Base-by-base conservation (phyloP, 768 basidiomycete genomes). In the Pisolithus sp. region DNA sequence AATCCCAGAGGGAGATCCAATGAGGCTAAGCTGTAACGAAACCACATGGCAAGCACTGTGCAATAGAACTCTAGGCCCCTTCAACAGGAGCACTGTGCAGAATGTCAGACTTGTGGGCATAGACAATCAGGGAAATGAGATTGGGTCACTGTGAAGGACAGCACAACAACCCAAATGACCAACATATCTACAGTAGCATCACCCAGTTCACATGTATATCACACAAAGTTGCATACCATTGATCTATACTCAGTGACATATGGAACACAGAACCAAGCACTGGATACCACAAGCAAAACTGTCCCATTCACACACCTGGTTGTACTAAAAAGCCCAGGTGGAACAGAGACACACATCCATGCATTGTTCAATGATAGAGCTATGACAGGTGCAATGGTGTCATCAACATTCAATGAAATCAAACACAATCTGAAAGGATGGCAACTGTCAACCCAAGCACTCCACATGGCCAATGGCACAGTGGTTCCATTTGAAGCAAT, bases 391-490 rank as follows among this genome's bases (percentile, higher is more conserved):
- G 39, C 17, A 17, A 40, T 40, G 39, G 17, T 7, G 7, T 17
- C 17, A 3, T 17, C 39, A 7, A 20, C n/a, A 17, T 40, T 40
- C 39, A 40, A 40, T 17, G 6, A 7, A 20, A 40, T 40, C 12
- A 40, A 40, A 20, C 39, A 15, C 17, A 40, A n/a, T 17, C 39
- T 40, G 17, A 17, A 40, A 7, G 39, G 39, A 7, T 40, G 39
- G 39, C 39, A n/a, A 40, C 39, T 20, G 20, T 40, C 39, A 13
- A 40, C 7, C 17, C 39, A 40, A n/a, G 7, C 39, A 3, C 54
- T 73, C 5, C 40, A 61, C 3, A 70, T 73, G 71, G 72, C 70
- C 10, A 62, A 68, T 51, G 65, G 70, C 0, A 8, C 34, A 0
- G 18, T 57, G 0, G 46, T 52, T 2, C 46, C 45, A 12, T 54